Conservation (phyloP, 176 grass and related monocot genomes). For the Triticum aestivum region DNA sequence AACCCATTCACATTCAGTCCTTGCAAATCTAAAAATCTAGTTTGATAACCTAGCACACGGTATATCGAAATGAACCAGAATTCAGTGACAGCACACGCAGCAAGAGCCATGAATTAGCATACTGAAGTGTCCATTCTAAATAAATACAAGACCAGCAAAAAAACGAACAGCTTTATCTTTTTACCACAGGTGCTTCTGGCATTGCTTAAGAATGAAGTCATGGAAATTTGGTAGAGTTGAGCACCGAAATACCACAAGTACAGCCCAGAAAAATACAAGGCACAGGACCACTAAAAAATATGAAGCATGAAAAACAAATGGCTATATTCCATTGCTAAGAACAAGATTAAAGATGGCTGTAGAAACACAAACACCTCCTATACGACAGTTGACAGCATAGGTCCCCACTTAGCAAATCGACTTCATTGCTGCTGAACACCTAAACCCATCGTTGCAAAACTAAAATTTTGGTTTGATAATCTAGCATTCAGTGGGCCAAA, state of each 20-base stretch:
- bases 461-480: background rate
- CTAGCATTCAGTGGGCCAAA: background rate
- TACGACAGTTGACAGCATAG: background rate
- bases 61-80: too few species aligned
- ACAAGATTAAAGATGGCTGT: background rate
- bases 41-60: too few species aligned
- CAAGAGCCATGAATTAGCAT: too few species aligned
- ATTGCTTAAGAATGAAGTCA: background rate
- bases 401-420: background rate
- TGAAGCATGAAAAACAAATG: background rate
- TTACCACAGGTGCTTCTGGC: background rate
- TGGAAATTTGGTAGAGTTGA: background rate
- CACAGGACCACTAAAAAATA: slow-evolving; percentile 1
- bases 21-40: too few species aligned
- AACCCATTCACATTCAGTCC: too few species aligned
- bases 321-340: background rate
- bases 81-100: too few species aligned
- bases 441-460: background rate
- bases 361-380: background rate
- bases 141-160: too few species aligned
- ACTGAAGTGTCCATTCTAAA: too few species aligned
- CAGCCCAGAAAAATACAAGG: background rate
- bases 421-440: background rate
- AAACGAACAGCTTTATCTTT: too few species aligned
- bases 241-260: background rate